phyloP scores from a whole-genome alignment of 139 green algal species.

The Yamagishiella unicocca region DNA sequence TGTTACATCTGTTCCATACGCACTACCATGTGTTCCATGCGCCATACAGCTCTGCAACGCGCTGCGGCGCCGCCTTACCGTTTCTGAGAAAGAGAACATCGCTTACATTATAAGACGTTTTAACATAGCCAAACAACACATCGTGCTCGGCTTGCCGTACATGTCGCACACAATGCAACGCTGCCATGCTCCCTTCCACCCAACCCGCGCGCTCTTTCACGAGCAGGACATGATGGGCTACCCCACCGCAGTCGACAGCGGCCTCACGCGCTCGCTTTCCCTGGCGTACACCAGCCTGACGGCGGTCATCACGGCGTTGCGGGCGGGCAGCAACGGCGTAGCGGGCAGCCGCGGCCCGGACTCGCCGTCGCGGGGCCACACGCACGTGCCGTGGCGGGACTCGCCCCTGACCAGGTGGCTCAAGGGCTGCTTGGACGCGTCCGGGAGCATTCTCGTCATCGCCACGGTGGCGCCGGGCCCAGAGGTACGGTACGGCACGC shows the following conservation, averaged over 20 bases:
- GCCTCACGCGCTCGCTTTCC: slow-evolving; percentile 46
- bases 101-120: too few relatives aligned
- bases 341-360: neutral
- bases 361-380: slow-evolving; percentile 2
- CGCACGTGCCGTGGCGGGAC: slow-evolving; percentile 64
- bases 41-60: too few relatives aligned
- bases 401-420: slow-evolving; percentile 61
- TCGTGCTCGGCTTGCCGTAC: too few relatives aligned
- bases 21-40: too few relatives aligned
- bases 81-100: too few relatives aligned
- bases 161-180: too few relatives aligned
- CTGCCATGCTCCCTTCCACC: too few relatives aligned
- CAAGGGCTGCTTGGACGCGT: slow-evolving; percentile 39
- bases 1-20: too few relatives aligned
- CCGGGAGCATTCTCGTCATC: slow-evolving; percentile 29
- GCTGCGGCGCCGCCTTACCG: too few relatives aligned
- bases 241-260: slow-evolving; percentile 17
- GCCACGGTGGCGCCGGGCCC: slow-evolving; percentile 49
- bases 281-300: slow-evolving; percentile 54
- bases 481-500: too few relatives aligned
- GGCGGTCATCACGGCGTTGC: slow-evolving; percentile 49
- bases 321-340: neutral
- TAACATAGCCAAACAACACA: too few relatives aligned
- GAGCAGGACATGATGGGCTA: slow-evolving; percentile 50
- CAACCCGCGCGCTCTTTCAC: too few relatives aligned